Evolutionary conservation across 2,329 filamentous ascomycete species (phyloP), one percentile per base, ranked within the genome.

Genomic region (Diaporthe sp.): DNA sequence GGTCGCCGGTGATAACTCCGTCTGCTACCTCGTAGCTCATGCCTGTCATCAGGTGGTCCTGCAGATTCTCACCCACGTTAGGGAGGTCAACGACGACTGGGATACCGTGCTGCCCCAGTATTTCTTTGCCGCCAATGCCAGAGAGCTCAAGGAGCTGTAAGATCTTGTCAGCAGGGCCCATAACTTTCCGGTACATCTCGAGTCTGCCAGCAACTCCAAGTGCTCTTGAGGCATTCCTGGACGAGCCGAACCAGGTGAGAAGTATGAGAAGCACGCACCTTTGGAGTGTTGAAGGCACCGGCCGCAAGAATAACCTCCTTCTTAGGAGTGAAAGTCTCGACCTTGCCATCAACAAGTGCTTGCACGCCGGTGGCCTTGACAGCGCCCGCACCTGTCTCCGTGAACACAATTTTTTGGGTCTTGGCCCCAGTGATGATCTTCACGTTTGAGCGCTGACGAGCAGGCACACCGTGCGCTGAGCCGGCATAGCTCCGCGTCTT

Each of bases 21-120:
- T 78, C 78, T 3, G 68, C 58, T 1, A 77, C 78, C 54, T 82
- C 78, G 54, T 78, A 80, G 30, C 76, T 79, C 9, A 80, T n/a
- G 4, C 76, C 73, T 19, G 70, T 69, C 70, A 73, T 75, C 35
- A 69, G 54, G 38, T 75, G 70, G 47, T 75, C 54, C 28, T 75
- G 73, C 15, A 75, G 54, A 15, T 75, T 73, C 61, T 75, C 70
- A 1, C 73, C 73, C 19, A 75, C 73, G 1, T 10, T 33, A 28
- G 73, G 73, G 2, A 55, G 42, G 22, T 75, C 70, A 19, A 75
- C 13, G 10, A 64, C 13, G 6, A 75, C 70, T 10, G 45, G 33
- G 8, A 73, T 64, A 1, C 35, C 61, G 17, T 64, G 45, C 35
- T 55, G 4, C 9, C 64, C 25, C 17, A 75, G n/a, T 1, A 50